Base-by-base conservation (phyloP, 495 filamentous ascomycete genomes). In the Corynascus novoguineensis region DNA sequence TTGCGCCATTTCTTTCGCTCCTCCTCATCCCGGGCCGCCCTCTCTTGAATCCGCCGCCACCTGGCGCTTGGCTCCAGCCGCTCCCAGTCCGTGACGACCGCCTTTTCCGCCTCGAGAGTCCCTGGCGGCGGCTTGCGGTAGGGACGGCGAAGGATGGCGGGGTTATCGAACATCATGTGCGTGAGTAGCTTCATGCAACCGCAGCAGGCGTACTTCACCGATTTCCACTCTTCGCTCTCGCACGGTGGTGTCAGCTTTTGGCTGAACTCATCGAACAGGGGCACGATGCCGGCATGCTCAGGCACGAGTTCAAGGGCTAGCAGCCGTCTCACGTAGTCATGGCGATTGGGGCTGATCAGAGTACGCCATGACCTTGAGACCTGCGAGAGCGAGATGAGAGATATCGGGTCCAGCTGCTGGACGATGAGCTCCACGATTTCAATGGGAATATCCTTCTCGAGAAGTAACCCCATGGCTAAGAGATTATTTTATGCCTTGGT, bases 261-360 rank as follows among this genome's bases (percentile, higher is more conserved):
- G 35, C 49, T 24, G 35, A 15, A 19, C 7, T 40, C 29, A 11
- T 53, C 46, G 25, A 63, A 50, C 25, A 42, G 19, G 0, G 65
- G 65, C 38, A 60, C 53, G 21, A 68, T 61, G 24, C 65, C 65
- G 27, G 63, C 63, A 24, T 51, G 10, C 10, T 64, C 53, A 11
- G 63, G 65, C 15, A 49, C 34, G 5, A 66, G 59, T 48, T 68
- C 65, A 10, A 68, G 65, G 17, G 60, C 60, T 4, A 68, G 61
- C 32, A 68, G 59, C 0, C 63, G 60, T 5, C 59, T 53, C 19
- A 51, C 14, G 21, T 62, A 57, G 34, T 66, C 54, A 22, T 53
- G 35, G n/a, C 34, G 58, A 4, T 17, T 37, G 0, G 63, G 65
- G 8, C 11, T 21, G 47, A 68, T 59, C n/a, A 60, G 14, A 22